Base-by-base conservation (phyloP, 2,329 filamentous ascomycete species). In the Penicillium sclerotiorum region DNA sequence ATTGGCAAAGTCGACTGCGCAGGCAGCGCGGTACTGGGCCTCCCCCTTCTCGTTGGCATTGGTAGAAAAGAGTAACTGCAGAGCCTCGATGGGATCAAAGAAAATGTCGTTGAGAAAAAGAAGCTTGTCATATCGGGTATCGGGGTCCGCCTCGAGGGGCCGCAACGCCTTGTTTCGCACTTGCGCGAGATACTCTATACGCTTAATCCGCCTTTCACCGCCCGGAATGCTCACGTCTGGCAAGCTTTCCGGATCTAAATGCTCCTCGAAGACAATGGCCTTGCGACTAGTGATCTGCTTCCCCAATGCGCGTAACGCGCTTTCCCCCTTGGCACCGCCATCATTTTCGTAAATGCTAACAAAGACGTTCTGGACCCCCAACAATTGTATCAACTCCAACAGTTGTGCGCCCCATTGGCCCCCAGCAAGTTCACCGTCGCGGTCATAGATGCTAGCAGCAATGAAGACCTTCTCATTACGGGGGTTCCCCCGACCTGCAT, bases 321-420 rank as follows among this genome's bases (percentile, higher is more conserved):
- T 66, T 49, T 75, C 75, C 13, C 83, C 84, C 23, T 75, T 70
- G 1, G 76, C 70, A 1, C 85, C 84, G 25, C 85, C 81, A 62
- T 88, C 83, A 60, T 88, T 87, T 64, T 89, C 87, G 66, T 89
- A 90, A 25, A 91, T 81, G 67, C 85, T 88, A 47, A 91, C 68
- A 62, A 84, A 88, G 2, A 87, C 83, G 60, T 89, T 87, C 28
- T 86, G 74, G 12, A 79, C 77, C 0, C 88, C 88, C 30, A 91
- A 74, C 23, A 88, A 65, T 41, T 87, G 75, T 25, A 90, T 79
- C 46, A 91, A 69, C 17, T 82, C 73, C 33, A 85, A 63, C 0
- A 91, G 64, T 20, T 79, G 77, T 51, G 77, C 65, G 0, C 84
- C 86, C 87, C 87, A 91, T 22, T 75, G 72, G 1, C 87, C 86